These are phyloP conservation scores for Gliomastix tumulicola DNA, from an alignment of 2,329 filamentous ascomycete species.

Conservation along the genomic window DNA sequence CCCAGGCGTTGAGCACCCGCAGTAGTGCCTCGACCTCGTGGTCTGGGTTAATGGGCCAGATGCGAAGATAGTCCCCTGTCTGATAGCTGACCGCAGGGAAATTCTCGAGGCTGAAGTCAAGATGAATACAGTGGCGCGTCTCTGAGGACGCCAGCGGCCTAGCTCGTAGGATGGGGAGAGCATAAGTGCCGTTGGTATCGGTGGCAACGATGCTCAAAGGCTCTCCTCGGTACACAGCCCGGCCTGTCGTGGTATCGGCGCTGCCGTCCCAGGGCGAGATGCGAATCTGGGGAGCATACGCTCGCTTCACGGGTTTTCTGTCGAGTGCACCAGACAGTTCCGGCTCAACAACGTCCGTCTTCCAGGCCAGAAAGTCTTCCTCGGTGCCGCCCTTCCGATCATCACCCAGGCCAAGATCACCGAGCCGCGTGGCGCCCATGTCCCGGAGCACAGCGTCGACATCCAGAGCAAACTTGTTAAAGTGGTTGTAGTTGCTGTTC, in stretches of 20 bases:
- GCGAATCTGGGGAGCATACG: neutral
- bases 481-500: conserved; percentile 29
- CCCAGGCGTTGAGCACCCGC: conserved; percentile 11
- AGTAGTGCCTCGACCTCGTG: conserved; percentile 22
- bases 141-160: conserved; percentile 11
- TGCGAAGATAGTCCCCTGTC: conserved; percentile 30
- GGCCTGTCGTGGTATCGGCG: too few relatives aligned
- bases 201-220: neutral
- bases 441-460: neutral
- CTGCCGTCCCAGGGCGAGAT: too few relatives aligned
- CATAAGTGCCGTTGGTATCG: neutral
- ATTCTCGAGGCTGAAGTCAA: conserved; percentile 26
- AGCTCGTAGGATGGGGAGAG: conserved; percentile 43
- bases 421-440: neutral
- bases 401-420: neutral
- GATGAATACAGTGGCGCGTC: conserved; percentile 20
- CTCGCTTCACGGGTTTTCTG: too few relatives aligned
- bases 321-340: too few relatives aligned
- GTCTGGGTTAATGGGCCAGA: conserved; percentile 30
- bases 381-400: conserved; percentile 1
- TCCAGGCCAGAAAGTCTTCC: conserved; percentile 3
- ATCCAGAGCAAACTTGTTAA: conserved; percentile 18
- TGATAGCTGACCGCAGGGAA: conserved; percentile 21
- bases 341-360: neutral
- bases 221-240: too few relatives aligned